phyloP scores from a whole-genome alignment of 352 stramenopile species.

The Phytopythium helicoides region DNA sequence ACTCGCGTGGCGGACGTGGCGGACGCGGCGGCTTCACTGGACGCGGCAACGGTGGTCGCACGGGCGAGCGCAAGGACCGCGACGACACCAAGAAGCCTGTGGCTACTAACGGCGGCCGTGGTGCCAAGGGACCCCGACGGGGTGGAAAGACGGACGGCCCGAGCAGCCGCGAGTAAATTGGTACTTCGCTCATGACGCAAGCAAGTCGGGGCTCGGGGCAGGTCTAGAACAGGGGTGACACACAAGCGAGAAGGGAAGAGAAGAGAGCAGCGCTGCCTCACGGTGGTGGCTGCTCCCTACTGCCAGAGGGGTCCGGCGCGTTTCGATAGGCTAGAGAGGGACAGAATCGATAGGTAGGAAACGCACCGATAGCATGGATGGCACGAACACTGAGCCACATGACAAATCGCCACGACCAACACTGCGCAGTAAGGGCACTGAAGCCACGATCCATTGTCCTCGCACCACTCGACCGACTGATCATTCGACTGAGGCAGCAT shows the following conservation, averaged over 20 bases:
- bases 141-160: constrained; percentile 59
- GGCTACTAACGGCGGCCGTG: constrained; percentile 31
- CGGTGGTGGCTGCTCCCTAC: constrained; percentile 1
- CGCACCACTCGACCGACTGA: too few species aligned
- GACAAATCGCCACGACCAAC: neutral
- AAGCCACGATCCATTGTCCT: too few species aligned
- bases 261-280: constrained; percentile 11
- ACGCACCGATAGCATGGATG: constrained; percentile 1
- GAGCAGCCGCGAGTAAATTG: constrained; percentile 48
- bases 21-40: constrained; percentile 43
- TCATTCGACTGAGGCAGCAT: too few species aligned
- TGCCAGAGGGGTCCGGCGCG: neutral
- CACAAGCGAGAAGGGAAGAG: constrained; percentile 6
- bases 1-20: constrained; percentile 48
- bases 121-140: constrained; percentile 60
- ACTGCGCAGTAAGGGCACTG: neutral
- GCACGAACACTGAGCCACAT: neutral
- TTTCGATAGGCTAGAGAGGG: constrained; percentile 2
- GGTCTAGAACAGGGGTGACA: neutral
- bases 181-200: constrained; percentile 3
- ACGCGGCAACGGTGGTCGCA: constrained; percentile 26
- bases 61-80: constrained; percentile 64
- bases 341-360: constrained; percentile 6
- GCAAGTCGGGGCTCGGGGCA: too few species aligned
- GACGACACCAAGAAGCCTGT: constrained; percentile 32